A percentile compares a stretch with the other conserved stretches of the same genome.
These are phyloP conservation scores for Chrysoporthe cubensis DNA, from an alignment of 2,329 filamentous ascomycete species.

Conservation along the genomic window DNA sequence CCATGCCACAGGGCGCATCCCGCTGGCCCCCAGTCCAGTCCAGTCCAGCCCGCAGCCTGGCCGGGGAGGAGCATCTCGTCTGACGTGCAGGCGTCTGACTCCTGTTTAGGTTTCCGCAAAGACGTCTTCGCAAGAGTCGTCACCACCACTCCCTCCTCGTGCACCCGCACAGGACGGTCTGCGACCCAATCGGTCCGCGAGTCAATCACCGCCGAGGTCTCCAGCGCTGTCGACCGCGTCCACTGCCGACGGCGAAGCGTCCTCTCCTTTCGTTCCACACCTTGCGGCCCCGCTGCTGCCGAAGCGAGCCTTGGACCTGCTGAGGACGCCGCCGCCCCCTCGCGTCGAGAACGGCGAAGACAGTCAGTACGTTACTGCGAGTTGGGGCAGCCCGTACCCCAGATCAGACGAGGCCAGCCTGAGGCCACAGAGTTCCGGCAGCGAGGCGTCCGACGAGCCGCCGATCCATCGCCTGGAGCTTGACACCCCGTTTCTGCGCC, in stretches of 20 bases:
- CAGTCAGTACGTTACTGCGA: conserved; percentile 67
- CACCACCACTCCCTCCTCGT: conserved; percentile 59
- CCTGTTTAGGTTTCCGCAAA: conserved; percentile 47
- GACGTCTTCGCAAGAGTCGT: conserved; percentile 59
- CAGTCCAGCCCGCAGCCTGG: background rate
- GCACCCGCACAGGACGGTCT: conserved; percentile 63
- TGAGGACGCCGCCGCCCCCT: conserved; percentile 60
- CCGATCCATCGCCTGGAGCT: conserved; percentile 65
- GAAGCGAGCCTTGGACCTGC: conserved; percentile 56
- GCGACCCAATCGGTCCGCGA: conserved; percentile 42
- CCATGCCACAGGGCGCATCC: conserved; percentile 9
- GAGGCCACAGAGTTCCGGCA: conserved; percentile 58
- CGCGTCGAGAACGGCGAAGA: conserved; percentile 39
- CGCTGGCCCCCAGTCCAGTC: conserved; percentile 4
- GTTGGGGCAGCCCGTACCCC: conserved; percentile 91
- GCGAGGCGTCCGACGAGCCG: conserved; percentile 62
- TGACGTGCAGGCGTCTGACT: conserved; percentile 29
- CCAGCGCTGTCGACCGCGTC: conserved; percentile 66
- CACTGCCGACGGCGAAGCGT: conserved; percentile 61
- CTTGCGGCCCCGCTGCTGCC: conserved; percentile 63
- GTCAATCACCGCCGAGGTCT: conserved; percentile 47
- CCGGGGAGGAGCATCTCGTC: conserved; percentile 3
- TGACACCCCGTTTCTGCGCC: conserved; percentile 65
- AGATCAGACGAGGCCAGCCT: conserved; percentile 59
- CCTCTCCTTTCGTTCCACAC: conserved; percentile 61